Percentiles rank a stretch among this genome's conserved stretches.
phyloP scores from a whole-genome alignment of 2,329 filamentous ascomycete genomes.

The Colletotrichum melonis region DNA sequence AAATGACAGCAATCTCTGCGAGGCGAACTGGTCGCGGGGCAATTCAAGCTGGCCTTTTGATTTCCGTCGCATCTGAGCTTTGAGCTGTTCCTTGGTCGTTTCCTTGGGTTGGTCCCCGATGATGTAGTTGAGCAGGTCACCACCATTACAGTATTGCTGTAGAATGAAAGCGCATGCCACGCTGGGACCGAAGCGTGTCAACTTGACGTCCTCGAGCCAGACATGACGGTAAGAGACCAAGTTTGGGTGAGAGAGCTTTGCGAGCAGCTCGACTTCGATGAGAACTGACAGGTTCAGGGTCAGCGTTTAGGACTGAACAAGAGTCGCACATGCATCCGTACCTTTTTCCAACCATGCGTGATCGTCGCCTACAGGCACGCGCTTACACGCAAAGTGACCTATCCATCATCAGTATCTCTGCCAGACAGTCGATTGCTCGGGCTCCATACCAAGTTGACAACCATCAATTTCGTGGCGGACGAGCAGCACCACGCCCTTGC shows the following conservation, averaged over 20 bases:
- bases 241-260: slow-evolving; percentile 92
- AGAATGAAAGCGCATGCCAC: slow-evolving; percentile 97
- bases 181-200: slow-evolving; percentile 87
- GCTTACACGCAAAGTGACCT: slow-evolving; percentile 92
- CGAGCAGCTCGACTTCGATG: slow-evolving; percentile 91
- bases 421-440: neutral
- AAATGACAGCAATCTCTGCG: slow-evolving; percentile 67
- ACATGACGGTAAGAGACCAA: slow-evolving; percentile 97
- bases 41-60: slow-evolving; percentile 82
- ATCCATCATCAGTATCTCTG: slow-evolving; percentile 24
- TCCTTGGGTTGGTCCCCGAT: slow-evolving; percentile 73
- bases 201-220: slow-evolving; percentile 90
- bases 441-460: slow-evolving; percentile 72
- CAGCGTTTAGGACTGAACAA: neutral
- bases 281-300: slow-evolving; percentile 61
- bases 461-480: slow-evolving; percentile 93
- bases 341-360: slow-evolving; percentile 94
- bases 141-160: slow-evolving; percentile 96
- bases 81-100: slow-evolving; percentile 84
- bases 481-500: slow-evolving; percentile 94
- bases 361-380: slow-evolving; percentile 94
- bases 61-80: slow-evolving; percentile 84
- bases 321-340: neutral
- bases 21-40: slow-evolving; percentile 58
- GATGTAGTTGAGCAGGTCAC: slow-evolving; percentile 90